These are phyloP conservation scores for Candida incommunis DNA, from an alignment of 805 yeast species.

Conservation along the genomic window DNA sequence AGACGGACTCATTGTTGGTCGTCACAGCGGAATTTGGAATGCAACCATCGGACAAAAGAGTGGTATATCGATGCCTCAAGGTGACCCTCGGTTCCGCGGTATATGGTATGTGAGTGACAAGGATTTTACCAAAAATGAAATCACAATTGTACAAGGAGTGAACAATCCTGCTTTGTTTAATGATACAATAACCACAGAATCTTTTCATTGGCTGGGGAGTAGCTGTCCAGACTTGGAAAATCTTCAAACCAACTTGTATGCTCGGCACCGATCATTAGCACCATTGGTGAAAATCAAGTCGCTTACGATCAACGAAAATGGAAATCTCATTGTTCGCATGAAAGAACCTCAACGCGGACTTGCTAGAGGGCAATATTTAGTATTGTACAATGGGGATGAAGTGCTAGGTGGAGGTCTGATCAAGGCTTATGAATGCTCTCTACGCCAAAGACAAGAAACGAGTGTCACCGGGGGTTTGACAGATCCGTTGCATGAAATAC, in stretches of 20 bases:
- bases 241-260: slow-evolving; percentile 23
- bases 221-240: too few relatives aligned
- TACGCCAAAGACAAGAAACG: too few relatives aligned
- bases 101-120: slow-evolving; percentile 81
- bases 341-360: slow-evolving; percentile 46
- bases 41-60: slow-evolving; percentile 89
- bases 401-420: slow-evolving; percentile 21
- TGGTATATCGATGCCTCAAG: slow-evolving; percentile 79
- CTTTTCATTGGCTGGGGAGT: slow-evolving; percentile 36
- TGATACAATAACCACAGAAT: slow-evolving; percentile 25
- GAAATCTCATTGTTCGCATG: slow-evolving; percentile 27
- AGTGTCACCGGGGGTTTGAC: too few relatives aligned
- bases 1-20: slow-evolving; percentile 65
- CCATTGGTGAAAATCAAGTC: slow-evolving; percentile 29
- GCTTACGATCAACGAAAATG: slow-evolving; percentile 9
- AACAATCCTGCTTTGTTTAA: slow-evolving; percentile 43
- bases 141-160: slow-evolving; percentile 64
- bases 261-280: slow-evolving; percentile 69
- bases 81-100: slow-evolving; percentile 59
- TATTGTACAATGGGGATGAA: slow-evolving; percentile 49
- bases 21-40: slow-evolving; percentile 80
- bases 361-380: slow-evolving; percentile 82
- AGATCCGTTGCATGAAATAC: too few relatives aligned
- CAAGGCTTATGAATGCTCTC: too few relatives aligned
- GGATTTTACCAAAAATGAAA: slow-evolving; percentile 44